These are phyloP conservation scores for Yarrowia hollandica DNA, from an alignment of 805 yeast species.

Conservation along the genomic window DNA sequence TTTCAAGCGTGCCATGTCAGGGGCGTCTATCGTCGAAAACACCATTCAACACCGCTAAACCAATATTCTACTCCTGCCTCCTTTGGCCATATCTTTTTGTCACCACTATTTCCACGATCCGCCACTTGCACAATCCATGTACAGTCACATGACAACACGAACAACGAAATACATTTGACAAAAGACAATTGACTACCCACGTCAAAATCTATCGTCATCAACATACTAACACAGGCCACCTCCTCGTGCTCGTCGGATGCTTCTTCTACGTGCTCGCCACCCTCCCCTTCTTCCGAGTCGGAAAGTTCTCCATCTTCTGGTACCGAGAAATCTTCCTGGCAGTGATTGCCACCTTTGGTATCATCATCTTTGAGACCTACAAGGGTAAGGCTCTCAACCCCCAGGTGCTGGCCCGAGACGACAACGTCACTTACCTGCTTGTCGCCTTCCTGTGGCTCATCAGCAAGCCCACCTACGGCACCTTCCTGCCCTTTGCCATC, in stretches of 20 bases:
- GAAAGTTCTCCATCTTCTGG: slow-evolving; percentile 46
- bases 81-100: too few species aligned
- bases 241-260: slow-evolving; percentile 48
- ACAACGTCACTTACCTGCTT: slow-evolving; percentile 69
- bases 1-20: too few species aligned
- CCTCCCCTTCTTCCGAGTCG: slow-evolving; percentile 34
- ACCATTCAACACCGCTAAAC: too few species aligned
- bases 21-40: too few species aligned
- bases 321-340: slow-evolving; percentile 64
- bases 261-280: slow-evolving; percentile 45
- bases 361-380: slow-evolving; percentile 66
- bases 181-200: too few species aligned
- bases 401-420: slow-evolving; percentile 52
- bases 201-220: too few species aligned
- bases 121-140: slow-evolving; percentile 15
- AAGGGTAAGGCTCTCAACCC: slow-evolving; percentile 36
- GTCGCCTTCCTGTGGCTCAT: slow-evolving; percentile 57
- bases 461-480: slow-evolving; percentile 59
- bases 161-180: background rate
- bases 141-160: slow-evolving; percentile 5
- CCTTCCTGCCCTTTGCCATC: slow-evolving; percentile 70
- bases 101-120: too few species aligned
- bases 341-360: slow-evolving; percentile 70
- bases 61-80: too few species aligned
- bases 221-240: slow-evolving; percentile 47